These are phyloP conservation scores for Fusarium sp. DNA, from an alignment of 2,329 filamentous ascomycete genomes.

Conservation along the genomic window DNA sequence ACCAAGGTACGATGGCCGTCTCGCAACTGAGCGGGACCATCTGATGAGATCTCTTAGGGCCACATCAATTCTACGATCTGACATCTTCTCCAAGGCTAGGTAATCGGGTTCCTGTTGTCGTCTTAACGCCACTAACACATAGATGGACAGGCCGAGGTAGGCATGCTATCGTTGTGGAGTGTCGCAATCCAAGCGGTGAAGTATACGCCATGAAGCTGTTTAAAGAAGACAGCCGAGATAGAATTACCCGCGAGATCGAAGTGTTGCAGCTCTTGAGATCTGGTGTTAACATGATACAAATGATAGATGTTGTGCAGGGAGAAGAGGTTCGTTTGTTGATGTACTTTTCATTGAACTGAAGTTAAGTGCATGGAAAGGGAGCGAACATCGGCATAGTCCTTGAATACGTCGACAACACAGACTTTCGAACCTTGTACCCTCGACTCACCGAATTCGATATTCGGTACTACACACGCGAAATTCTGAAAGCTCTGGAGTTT, in stretches of 20 bases:
- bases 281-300: conserved; percentile 1
- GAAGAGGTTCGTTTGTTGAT: neutral
- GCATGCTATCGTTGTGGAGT: conserved; percentile 19
- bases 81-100: conserved; percentile 3
- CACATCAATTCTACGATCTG: conserved; percentile 12
- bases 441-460: neutral
- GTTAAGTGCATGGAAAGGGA: neutral
- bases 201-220: conserved; percentile 24
- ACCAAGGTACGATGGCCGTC: neutral
- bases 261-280: neutral
- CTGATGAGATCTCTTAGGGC: neutral
- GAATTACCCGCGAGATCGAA: conserved; percentile 7
- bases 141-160: conserved; percentile 2
- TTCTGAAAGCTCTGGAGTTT: conserved; percentile 13
- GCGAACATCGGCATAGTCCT: conserved; percentile 14
- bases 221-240: conserved; percentile 2
- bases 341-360: accelerated
- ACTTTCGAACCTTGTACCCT: conserved; percentile 7
- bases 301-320: conserved; percentile 16
- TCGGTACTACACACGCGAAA: conserved; percentile 9
- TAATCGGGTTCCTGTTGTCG: too few relatives aligned
- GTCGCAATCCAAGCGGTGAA: neutral
- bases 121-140: too few relatives aligned
- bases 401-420: conserved; percentile 13
- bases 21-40: too few relatives aligned